Conservation (phyloP, 225 moss, liverwort and hornwort genomes). For the Asterella californica region DNA sequence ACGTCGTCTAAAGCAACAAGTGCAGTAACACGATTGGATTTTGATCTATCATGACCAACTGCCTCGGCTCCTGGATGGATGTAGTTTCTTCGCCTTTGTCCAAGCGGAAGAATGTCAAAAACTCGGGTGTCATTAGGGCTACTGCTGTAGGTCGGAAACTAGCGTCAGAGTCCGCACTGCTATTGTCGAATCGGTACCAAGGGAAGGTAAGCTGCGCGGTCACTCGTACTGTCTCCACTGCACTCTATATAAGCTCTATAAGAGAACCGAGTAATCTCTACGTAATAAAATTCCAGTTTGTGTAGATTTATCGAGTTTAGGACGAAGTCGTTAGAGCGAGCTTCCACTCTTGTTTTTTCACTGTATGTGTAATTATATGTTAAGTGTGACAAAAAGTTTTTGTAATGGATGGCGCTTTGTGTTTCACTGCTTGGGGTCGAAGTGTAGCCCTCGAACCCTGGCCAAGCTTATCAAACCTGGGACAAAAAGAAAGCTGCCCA, state of each 20-base stretch:
- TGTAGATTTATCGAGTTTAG: background rate
- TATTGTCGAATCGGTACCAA: constrained; percentile 58
- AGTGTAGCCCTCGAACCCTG: constrained; percentile 76
- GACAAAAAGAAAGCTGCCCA: constrained; percentile 77
- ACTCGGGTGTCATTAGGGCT: constrained; percentile 33
- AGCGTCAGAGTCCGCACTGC: constrained; percentile 42
- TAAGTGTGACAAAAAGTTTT: too few relatives aligned
- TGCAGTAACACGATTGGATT: too few relatives aligned
- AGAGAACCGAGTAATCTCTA: background rate
- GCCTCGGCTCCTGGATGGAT: too few relatives aligned
- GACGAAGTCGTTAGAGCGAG: too few relatives aligned
- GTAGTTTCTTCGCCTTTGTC: background rate
- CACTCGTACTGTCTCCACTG: background rate
- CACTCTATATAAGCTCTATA: too few relatives aligned
- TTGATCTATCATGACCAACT: too few relatives aligned
- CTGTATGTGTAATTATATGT: background rate
- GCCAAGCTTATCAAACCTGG: constrained; percentile 95
- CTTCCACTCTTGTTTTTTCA: too few relatives aligned
- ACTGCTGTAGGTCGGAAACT: constrained; percentile 31
- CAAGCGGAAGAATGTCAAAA: background rate
- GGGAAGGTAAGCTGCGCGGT: constrained; percentile 30
- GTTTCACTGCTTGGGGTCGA: background rate
- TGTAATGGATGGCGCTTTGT: too few relatives aligned
- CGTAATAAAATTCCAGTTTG: background rate
- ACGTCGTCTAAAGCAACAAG: too few relatives aligned